These are phyloP conservation scores for Heteromeles arbutifolia DNA, from an alignment of 306 rosid species.

Conservation along the genomic window DNA sequence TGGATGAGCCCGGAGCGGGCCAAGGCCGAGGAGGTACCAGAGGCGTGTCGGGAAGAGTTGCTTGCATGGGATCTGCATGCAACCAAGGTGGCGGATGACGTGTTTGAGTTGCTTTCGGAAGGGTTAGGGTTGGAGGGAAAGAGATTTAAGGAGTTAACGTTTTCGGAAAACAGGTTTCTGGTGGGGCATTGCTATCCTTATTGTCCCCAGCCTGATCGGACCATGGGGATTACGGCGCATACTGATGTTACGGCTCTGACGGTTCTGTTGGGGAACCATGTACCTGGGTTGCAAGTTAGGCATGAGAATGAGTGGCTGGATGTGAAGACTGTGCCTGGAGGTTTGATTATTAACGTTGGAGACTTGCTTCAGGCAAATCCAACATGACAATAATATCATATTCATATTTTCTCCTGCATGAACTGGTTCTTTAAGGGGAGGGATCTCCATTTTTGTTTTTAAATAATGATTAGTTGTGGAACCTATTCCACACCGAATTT, in stretches of 20 bases:
- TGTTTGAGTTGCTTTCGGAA: constrained; percentile 36
- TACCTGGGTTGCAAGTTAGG: constrained; percentile 30
- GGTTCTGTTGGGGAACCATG: constrained; percentile 22
- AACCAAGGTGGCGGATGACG: constrained; percentile 14
- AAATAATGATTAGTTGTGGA: too few relatives aligned
- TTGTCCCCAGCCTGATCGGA: constrained; percentile 36
- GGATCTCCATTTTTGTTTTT: too few relatives aligned
- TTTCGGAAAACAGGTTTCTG: not conserved
- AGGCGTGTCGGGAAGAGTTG: constrained; percentile 22
- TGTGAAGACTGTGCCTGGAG: constrained; percentile 24
- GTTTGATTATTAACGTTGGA: constrained; percentile 21
- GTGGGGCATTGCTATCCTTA: constrained; percentile 26
- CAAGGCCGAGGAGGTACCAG: constrained; percentile 15
- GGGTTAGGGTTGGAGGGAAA: constrained; percentile 29
- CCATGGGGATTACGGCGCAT: constrained; percentile 24
- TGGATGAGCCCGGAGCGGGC: constrained; percentile 18
- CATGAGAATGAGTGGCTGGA: constrained; percentile 21
- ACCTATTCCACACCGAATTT: too few relatives aligned
- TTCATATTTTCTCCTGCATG: too few relatives aligned
- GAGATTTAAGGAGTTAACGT: constrained; percentile 29
- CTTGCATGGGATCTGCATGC: constrained; percentile 18
- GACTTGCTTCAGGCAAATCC: constrained; percentile 28
- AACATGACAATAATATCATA: not conserved
- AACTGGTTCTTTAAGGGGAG: too few relatives aligned
- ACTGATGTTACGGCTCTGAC: constrained; percentile 17